Base-by-base conservation (phyloP, 495 filamentous ascomycete genomes). In the Trichoderma virens region DNA sequence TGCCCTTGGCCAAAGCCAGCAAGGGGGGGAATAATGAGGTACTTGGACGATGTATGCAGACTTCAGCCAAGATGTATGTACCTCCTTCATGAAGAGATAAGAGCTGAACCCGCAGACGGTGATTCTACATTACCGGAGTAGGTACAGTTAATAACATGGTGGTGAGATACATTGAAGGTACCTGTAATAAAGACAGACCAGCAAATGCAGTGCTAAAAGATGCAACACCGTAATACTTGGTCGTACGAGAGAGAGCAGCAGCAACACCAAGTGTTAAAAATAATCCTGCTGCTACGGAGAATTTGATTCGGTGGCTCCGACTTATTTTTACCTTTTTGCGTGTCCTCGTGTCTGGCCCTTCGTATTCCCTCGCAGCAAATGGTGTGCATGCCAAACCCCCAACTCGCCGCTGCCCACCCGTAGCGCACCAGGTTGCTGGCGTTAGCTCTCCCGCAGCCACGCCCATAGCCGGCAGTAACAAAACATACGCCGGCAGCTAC, bases 381-480 rank as follows among this genome's bases (percentile, higher is more conserved):
- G 51, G 51, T 28, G 51, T 56, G 51, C 51, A 56, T 56, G 51
- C 51, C 51, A 56, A 51, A 20, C 11, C 45, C 38, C n/a, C n/a
- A n/a, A 18, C 18, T 2, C 45, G 7, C 45, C 43, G 8, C 45
- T 51, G 16, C n/a, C 16, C 25, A 56, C 23, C 23, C 20, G 51
- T 28, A 14, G 11, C 20, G 27, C 27, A 18, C 13, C 23, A 31
- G 6, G 51, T 56, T 28, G 18, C 11, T 23, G 4, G 51, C 11
- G 51, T 28, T 56, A 56, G 2, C 3, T 13, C 13, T 25, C 9
- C 9, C 4, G 51, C 25, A 18, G 27, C 16, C 2, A 30, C 13
- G 1, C 13, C 2, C 9, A 18, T 27, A 6, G 25, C 13, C 11
- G 51, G 0, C 25, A 2, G 2, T 56, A 56, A 18, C 51, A 56